Evolutionary conservation across 2,329 filamentous ascomycete genomes (phyloP).

Genomic region (Stromatinia cepivora): DNA sequence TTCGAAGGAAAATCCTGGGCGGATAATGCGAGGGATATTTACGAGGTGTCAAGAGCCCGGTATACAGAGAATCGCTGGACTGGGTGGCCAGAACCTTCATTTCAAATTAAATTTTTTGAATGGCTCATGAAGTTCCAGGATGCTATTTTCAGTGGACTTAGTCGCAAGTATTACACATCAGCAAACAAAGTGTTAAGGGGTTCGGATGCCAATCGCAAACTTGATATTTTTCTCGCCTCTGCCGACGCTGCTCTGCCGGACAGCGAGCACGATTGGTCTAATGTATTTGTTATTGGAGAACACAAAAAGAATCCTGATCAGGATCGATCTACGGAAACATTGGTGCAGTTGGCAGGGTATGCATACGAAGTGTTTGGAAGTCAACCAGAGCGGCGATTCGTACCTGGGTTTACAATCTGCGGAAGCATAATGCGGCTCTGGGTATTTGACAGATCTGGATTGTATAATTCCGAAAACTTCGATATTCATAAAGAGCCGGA

Average conservation of each 20-base stretch:
- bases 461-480: slow-evolving; percentile 39
- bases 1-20: slow-evolving; percentile 32
- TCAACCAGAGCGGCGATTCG: slow-evolving; percentile 40
- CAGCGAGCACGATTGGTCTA: no score
- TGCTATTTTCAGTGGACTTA: slow-evolving; percentile 32
- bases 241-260: no score
- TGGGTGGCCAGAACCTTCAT: slow-evolving; percentile 32
- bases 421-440: slow-evolving; percentile 38
- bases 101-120: slow-evolving; percentile 33
- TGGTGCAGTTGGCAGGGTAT: slow-evolving; percentile 36
- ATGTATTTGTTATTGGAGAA: no score
- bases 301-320: no score
- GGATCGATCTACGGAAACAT: slow-evolving; percentile 30
- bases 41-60: slow-evolving; percentile 31
- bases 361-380: slow-evolving; percentile 37
- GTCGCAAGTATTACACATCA: slow-evolving; percentile 34
- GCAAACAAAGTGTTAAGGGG: slow-evolving; percentile 35
- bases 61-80: slow-evolving; percentile 34
- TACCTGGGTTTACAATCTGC: slow-evolving; percentile 39
- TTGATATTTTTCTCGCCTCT: no score
- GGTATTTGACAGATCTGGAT: slow-evolving; percentile 42
- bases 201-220: no score
- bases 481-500: slow-evolving; percentile 40
- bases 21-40: slow-evolving; percentile 33
- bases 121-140: slow-evolving; percentile 36